Base-by-base conservation (phyloP, 2,329 filamentous ascomycete species). In the Zasmidium cellare region DNA sequence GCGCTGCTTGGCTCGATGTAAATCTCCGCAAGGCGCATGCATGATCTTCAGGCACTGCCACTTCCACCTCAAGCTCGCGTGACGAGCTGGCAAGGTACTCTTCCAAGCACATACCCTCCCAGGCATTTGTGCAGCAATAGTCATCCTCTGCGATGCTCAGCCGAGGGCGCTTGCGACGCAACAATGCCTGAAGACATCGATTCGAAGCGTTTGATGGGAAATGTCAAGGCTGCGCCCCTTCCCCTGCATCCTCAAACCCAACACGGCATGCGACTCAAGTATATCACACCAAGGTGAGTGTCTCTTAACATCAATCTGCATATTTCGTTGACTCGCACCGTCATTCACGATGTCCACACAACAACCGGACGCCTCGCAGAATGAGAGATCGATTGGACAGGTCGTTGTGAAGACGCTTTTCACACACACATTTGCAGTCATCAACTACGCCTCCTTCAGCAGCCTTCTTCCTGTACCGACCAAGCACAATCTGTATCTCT, bases 381-480 rank as follows among this genome's bases (percentile, higher is more conserved):
- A 41, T n/a, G 35, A 41, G 35, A 41, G 35, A 41, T 41, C 47
- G 11, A 28, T 50, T 9, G 22, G 47, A 18, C 52, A 55, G 25
- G 51, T 56, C 18, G 18, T 45, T 20, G 23, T 56, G 38, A 56
- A 56, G 44, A 56, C 54, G 12, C 23, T 56, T 31, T 28, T 56
- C 12, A 51, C 48, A 9, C 54, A 56, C 22, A 31, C 20, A n/a
- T 51, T 56, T n/a, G 54, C 47, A 12, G 46, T 56, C 7, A 23
- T 56, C 48, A 50, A 38, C 38, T 56, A 51, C 25, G 47, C 31
- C 14, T 47, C 44, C 3, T 35, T 51, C 35, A 51, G 35, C 38
- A 56, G 35, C 25, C 35, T 56, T 7, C 35, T 56, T 14, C 54
- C 44, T 3, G 28, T 45, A 24, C 47, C 54, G 16, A 20, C 54